A percentile compares a stretch with the other conserved stretches of the same genome.
phyloP scores from a whole-genome alignment of 2,329 filamentous ascomycete genomes.

The Blumeriella jaapii region DNA sequence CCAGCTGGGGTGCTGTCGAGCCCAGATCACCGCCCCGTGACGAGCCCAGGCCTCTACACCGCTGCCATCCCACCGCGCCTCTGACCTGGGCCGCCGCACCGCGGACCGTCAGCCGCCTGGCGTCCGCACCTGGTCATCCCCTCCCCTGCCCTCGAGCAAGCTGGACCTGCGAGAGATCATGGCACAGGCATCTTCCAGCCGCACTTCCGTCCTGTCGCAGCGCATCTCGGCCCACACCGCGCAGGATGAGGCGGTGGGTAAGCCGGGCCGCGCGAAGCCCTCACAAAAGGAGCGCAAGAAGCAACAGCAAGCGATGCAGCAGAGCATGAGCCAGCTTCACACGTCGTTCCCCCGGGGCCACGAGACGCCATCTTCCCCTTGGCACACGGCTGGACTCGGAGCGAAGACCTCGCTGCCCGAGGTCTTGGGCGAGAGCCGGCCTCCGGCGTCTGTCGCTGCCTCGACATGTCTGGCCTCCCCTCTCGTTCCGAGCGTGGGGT shows the following conservation, averaged over 20 bases:
- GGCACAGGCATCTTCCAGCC: conserved; percentile 46
- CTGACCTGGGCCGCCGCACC: conserved; percentile 3
- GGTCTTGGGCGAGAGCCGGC: conserved; percentile 30
- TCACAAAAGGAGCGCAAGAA: conserved; percentile 91
- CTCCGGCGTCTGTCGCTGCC: conserved; percentile 20
- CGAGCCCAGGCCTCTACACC: too few relatives aligned
- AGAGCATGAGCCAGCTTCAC: conserved; percentile 27
- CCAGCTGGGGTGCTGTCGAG: conserved; percentile 12
- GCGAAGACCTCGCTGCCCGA: conserved; percentile 41
- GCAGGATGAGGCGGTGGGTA: conserved; percentile 25
- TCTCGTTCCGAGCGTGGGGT: conserved; percentile 27
- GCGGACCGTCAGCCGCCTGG: too few relatives aligned
- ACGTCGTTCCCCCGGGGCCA: conserved; percentile 36
- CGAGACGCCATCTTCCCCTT: conserved; percentile 41
- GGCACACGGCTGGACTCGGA: conserved; percentile 47
- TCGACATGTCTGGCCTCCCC: conserved; percentile 17
- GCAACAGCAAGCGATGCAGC: conserved; percentile 48
- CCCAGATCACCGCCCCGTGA: conserved; percentile 7
- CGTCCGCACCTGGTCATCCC: conserved; percentile 25
- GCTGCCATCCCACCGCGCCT: too few relatives aligned
- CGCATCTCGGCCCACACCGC: conserved; percentile 40
- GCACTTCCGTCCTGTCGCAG: conserved; percentile 40
- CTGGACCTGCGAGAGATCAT: conserved; percentile 70
- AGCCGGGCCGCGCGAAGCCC: conserved; percentile 44
- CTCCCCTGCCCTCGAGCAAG: conserved; percentile 22